Evolutionary conservation across 1,284 basidiomycete genomes (phyloP).

Genomic region (Ustilago bromivora): DNA sequence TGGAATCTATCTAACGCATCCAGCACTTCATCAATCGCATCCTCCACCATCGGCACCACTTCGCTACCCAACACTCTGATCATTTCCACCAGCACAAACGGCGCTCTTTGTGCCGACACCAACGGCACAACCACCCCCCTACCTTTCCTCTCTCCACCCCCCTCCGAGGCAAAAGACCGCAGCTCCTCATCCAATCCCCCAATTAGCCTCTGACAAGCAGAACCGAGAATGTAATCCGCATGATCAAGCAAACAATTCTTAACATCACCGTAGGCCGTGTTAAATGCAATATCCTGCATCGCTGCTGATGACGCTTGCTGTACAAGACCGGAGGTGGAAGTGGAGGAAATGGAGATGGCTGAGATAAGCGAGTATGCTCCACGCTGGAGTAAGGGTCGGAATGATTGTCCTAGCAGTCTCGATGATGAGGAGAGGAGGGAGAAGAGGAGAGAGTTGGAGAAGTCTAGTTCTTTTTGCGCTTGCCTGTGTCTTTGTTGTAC

Average conservation of each 20-base stretch:
- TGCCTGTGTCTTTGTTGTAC: constrained; percentile 15
- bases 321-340: constrained; percentile 13
- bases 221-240: constrained; percentile 65
- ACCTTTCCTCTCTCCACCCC: neutral
- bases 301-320: constrained; percentile 34
- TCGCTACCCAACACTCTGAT: constrained; percentile 63
- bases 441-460: constrained; percentile 47
- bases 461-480: constrained; percentile 15
- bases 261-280: constrained; percentile 58
- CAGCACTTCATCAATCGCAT: constrained; percentile 67
- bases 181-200: constrained; percentile 11
- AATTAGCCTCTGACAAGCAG: constrained; percentile 61
- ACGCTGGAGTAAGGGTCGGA: constrained; percentile 52
- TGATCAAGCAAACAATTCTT: constrained; percentile 61
- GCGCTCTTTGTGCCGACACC: constrained; percentile 59
- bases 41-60: constrained; percentile 63
- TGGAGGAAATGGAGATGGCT: constrained; percentile 39
- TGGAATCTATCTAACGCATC: constrained; percentile 67
- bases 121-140: constrained; percentile 36
- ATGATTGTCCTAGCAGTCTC: constrained; percentile 56
- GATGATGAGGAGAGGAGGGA: constrained; percentile 45
- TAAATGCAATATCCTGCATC: constrained; percentile 49
- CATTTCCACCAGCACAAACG: constrained; percentile 67
- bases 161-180: neutral
- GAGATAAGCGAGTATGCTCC: constrained; percentile 61